Base-by-base conservation (phyloP, 176 grass and related monocot genomes). In the Oropetium thomaeum region DNA sequence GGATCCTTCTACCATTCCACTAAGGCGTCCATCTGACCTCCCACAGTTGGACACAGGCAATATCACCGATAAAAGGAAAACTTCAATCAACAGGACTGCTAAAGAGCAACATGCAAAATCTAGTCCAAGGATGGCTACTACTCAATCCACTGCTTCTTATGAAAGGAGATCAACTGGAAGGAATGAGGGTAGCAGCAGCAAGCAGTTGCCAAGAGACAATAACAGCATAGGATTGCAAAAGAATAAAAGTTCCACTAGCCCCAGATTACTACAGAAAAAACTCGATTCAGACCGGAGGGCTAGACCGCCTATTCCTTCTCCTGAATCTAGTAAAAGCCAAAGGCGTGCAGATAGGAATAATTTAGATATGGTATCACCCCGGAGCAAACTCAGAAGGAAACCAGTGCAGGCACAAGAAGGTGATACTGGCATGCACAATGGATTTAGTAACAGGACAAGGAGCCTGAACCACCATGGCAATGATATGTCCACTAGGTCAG, bases 251-350 rank as follows among this genome's bases (percentile, higher is more conserved):
- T 96, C 89, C 12, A 79, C 89, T 32, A 90, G 89, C 51, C 89
- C 96, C 78, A 96, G 87, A 70, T 84, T 92, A 86, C 84, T 81
- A 67, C 84, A 85, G 49, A 95, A 79, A 86, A 94, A 86, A 20
- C 76, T 76, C 14, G 77, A 90, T 68, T 40, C 52, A 30, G 86
- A 87, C 57, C 82, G 59, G 69, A 90, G 84, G 72, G 73, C 89
- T 75, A 84, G 81, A 77, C 73, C 84, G 4, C 87, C 79, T 49
- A 42, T 92, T 74, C 82, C 89, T 58, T 79, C 66, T 77, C 38
- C 77, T 16, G 79, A 90, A 9, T 80, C 80, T 69, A 88, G 82
- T 73, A 88, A 77, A 62, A 74, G 65, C 45, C 75, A 82, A 74
- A 94, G 73, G 45, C 87, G 82, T 84, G 40, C 54, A 48, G 79